Percentiles rank a stretch among this genome's conserved stretches.
Evolutionary conservation across 73 alveolate genomes (phyloP).

Genomic region (Paramecium tetraurelia): DNA sequence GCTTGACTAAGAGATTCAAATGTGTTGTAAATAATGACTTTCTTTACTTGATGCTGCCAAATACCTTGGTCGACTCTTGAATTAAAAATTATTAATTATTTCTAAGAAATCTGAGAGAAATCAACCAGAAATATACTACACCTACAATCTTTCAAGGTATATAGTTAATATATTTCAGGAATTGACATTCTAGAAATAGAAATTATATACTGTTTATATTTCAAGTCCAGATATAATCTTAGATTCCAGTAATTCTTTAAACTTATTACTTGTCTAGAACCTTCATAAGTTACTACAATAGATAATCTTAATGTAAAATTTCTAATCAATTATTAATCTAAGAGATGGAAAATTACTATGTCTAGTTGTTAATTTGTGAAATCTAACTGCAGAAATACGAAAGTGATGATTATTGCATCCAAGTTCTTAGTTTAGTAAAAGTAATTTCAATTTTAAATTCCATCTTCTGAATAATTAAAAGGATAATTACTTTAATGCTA

Average conservation of each 20-base stretch:
- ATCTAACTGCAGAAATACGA: background rate
- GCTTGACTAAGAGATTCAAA: background rate
- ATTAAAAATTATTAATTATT: background rate
- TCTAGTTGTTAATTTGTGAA: background rate
- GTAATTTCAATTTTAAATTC: background rate
- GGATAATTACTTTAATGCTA: background rate
- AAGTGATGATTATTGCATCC: background rate
- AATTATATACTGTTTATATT: background rate
- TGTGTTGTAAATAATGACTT: background rate
- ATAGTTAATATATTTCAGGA: background rate
- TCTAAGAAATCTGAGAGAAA: background rate
- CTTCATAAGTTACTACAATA: background rate
- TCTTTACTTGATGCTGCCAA: background rate
- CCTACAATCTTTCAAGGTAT: background rate
- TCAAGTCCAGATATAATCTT: background rate
- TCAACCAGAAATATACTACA: background rate
- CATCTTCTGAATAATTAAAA: background rate
- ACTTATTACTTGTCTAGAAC: background rate
- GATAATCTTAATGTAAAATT: background rate
- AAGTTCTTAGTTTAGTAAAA: background rate
- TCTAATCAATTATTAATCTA: background rate
- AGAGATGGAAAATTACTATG: background rate
- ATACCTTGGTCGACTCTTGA: background rate
- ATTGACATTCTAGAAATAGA: background rate
- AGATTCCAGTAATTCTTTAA: background rate